Base-by-base conservation (phyloP, 371 early-diverging fungal genomes). In the Mucor circinelloides region DNA sequence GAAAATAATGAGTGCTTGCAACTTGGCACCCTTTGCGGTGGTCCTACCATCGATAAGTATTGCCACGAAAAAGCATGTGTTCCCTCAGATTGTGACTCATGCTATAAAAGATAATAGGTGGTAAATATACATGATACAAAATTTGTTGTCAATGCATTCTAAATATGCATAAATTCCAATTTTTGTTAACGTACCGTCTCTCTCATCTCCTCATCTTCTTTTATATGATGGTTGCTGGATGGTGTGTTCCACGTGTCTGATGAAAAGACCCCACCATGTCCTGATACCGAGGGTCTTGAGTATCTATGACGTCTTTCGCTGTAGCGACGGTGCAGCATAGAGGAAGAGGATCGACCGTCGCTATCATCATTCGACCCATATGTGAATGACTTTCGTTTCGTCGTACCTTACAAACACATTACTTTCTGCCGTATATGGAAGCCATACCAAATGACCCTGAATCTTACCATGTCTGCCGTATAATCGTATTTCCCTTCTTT, bases 11-110 rank as follows among this genome's bases (percentile, higher is more conserved):
- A 21, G 36, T 55, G 15, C n/a, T 55, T n/a, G 27, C 28, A 31
- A n/a, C 13, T 4, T n/a, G 27, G 27, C 31, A 15, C 2, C 27
- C 28, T 19, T 6, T 15, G 17, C 28, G 4, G 17, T 48, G 31
- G 15, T 46, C 48, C 58, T 72, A 72, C 72, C 72, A 72, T 72
- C 3, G 72, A 72, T 62, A 72, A 58, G 61, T 68, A 72, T 42
- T 72, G 72, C 68, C 66, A 72, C 46, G 72, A 72, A 68, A 72
- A 72, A 21, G 72, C 63, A 59, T 70, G 71, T 62, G 66, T 59
- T 21, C 52, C 60, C 31, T 66, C 66, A 25, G 66, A 58, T 42
- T 70, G 65, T 61, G 70, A 52, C 58, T 62, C 71, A 62, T 57
- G 58, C 63, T 66, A 66, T 10, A 48, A 38, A 48, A 27, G 31